Evolutionary conservation across 495 filamentous ascomycete species (phyloP).

Genomic region (Talaromyces adpressus): DNA sequence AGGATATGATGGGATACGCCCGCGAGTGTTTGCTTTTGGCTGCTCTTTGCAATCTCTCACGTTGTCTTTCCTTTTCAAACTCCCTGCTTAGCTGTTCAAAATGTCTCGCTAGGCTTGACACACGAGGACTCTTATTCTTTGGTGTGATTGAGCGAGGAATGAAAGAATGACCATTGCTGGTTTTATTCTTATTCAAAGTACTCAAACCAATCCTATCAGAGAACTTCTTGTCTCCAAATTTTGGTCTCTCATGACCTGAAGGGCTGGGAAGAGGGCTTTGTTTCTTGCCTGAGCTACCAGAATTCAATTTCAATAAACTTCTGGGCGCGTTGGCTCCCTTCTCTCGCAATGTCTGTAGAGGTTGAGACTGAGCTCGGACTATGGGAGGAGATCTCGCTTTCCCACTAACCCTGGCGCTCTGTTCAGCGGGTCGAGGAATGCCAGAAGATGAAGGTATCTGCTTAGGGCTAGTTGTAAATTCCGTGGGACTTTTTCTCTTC

Average conservation of each 20-base stretch:
- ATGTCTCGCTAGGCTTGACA: conserved; percentile 84
- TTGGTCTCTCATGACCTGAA: conserved; percentile 22
- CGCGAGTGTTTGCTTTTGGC: conserved; percentile 74
- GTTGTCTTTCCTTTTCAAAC: conserved; percentile 89
- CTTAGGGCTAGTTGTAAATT: neutral
- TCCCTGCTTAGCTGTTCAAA: conserved; percentile 95
- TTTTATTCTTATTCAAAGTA: conserved; percentile 53
- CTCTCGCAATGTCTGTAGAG: conserved; percentile 36
- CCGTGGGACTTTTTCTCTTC: neutral
- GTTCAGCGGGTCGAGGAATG: conserved; percentile 46
- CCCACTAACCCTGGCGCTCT: conserved; percentile 27
- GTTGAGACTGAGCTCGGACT: conserved; percentile 65
- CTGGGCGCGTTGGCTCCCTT: conserved; percentile 14
- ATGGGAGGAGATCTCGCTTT: conserved; percentile 56
- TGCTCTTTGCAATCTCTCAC: conserved; percentile 73
- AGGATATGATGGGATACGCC: conserved; percentile 84
- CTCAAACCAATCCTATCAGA: conserved; percentile 56
- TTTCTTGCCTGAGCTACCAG: conserved; percentile 13
- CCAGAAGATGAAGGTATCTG: conserved; percentile 31
- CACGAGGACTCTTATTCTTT: conserved; percentile 60
- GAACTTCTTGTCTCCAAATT: conserved; percentile 62
- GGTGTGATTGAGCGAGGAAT: conserved; percentile 81
- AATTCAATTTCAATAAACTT: conserved; percentile 18
- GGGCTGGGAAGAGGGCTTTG: conserved; percentile 16
- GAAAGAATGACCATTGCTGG: conserved; percentile 58